Evolutionary conservation across 2,329 filamentous ascomycete species (phyloP).

Genomic region (Cladobotryum mycophilum): DNA sequence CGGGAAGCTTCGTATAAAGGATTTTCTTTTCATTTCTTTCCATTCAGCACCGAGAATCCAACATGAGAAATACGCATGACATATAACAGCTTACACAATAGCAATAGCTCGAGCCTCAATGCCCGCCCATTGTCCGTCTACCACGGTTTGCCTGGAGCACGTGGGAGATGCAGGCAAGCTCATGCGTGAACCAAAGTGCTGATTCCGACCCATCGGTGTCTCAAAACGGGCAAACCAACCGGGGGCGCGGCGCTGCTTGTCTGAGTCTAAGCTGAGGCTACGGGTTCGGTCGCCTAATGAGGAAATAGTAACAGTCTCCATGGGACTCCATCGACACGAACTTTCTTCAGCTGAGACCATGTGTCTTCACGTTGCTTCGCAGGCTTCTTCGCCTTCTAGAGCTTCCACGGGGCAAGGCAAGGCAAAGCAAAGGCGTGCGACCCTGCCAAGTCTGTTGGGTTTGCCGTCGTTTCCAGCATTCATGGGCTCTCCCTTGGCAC

Average conservation of each 20-base stretch:
- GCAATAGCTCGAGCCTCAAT: constrained; percentile 1
- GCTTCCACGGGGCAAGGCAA: no score
- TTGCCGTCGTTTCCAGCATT: constrained; percentile 1
- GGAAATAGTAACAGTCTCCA: background rate
- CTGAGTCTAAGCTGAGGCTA: background rate
- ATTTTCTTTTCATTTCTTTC: background rate
- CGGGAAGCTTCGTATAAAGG: background rate
- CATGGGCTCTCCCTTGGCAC: background rate
- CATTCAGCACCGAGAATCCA: constrained; percentile 4
- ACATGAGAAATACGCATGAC: background rate
- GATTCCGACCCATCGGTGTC: constrained; percentile 9
- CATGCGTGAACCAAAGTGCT: constrained; percentile 2
- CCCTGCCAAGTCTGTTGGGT: background rate
- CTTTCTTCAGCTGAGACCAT: no score
- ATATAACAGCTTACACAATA: background rate
- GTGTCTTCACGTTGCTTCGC: no score
- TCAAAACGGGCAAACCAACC: constrained; percentile 4
- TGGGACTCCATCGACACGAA: no score
- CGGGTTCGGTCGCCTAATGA: constrained; percentile 7
- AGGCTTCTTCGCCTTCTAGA: no score
- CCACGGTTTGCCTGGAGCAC: background rate
- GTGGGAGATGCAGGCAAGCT: constrained; percentile 9
- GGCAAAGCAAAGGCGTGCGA: background rate
- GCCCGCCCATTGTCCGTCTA: background rate
- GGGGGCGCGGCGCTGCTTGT: background rate